Evolutionary conservation across 139 green algal species (phyloP), one percentile per base, ranked within the genome.

Genomic region (Tetradesmus obliquus): DNA sequence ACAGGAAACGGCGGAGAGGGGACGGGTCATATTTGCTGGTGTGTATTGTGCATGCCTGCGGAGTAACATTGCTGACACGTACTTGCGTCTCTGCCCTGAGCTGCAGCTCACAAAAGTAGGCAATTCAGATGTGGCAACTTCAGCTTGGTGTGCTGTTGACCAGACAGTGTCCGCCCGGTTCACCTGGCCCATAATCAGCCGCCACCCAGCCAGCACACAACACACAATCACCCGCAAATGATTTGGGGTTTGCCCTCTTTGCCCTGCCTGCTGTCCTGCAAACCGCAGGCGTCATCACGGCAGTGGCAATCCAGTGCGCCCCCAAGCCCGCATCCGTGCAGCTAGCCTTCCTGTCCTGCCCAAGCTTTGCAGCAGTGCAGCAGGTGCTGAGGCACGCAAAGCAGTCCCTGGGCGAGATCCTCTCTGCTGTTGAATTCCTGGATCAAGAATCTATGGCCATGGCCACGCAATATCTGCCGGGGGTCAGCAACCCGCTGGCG

Each of bases 401-500:
- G 79, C 71, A 79, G 53, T 74, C 93, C 4, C 92, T 99, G 83
- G 97, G 96, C 2, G 98, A 99, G 93, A 94, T 97, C 55, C 95
- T 99, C 8, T 97, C 94, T 3, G 97, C 97, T 1, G 97, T 98
- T 87, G 98, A 99, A 95, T 99, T 99, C 87, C 91, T 99, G 55
- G 98, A 99, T 83, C 51, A 91, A 1, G 92, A 94, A 58, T 95
- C 93, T 71, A 94, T 99, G 88, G 62, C 92, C 1, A 80, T 99
- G 32, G 95, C 94, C 0, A 88, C 96, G 15, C 12, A 55, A 0
- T 87, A 97, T 32, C 86, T 99, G 66, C 55, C 86, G 20, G 94
- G 92, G 8, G 91, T 96, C 1, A 72, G 91, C 5, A 96, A 98
- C 92, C 97, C 97, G 15, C 91, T 98, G 55, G 60, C 90, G 55